Conservation (phyloP, 129 eudicot genomes). For the Helianthus tuberosus region DNA sequence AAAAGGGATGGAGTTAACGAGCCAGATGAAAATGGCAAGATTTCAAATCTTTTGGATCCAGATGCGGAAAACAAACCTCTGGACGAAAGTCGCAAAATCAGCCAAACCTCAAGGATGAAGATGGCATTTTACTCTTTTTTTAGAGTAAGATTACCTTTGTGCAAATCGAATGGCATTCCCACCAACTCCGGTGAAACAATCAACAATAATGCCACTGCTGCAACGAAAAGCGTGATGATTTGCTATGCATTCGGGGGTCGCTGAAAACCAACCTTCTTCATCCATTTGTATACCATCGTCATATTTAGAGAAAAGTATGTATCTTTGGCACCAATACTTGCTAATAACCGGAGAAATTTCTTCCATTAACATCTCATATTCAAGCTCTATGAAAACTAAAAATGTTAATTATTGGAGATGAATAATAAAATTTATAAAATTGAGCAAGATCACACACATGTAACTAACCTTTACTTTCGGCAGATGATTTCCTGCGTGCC, state of each 20-base stretch:
- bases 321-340: conserved; percentile 91
- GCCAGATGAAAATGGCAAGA: no score
- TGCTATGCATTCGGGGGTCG: conserved; percentile 85
- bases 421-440: neutral
- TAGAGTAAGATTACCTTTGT: conserved; percentile 40
- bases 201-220: conserved; percentile 62
- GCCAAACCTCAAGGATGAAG: no score
- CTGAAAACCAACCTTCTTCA: conserved; percentile 98
- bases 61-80: no score
- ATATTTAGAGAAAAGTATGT: conserved; percentile 69
- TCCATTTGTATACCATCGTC: conserved; percentile 88
- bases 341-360: conserved; percentile 47
- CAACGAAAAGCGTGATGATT: conserved; percentile 91
- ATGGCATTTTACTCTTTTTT: neutral
- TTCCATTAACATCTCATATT: conserved; percentile 32
- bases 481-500: conserved; percentile 35
- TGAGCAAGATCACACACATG: neutral
- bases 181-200: conserved; percentile 91
- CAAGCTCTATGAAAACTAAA: conserved; percentile 39
- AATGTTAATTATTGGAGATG: neutral
- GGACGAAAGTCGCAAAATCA: no score
- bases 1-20: no score
- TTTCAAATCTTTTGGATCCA: no score
- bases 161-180: conserved; percentile 97
- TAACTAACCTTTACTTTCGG: conserved; percentile 52